Base-by-base conservation (phyloP, 768 basidiomycete genomes). In the Cystoderma amianthinum region DNA sequence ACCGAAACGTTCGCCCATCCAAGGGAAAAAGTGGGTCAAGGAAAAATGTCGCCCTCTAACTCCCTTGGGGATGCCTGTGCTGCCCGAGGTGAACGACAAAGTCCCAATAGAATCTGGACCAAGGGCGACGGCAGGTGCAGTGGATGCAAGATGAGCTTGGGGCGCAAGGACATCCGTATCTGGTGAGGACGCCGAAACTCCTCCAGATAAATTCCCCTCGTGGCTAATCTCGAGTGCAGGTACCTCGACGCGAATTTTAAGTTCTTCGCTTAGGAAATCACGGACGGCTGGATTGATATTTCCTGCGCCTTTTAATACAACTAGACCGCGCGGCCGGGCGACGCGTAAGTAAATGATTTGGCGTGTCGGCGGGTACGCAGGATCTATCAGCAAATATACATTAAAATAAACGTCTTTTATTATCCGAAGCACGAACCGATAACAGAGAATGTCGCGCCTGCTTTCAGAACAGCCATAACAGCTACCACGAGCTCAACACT, bases 11-110 rank as follows among this genome's bases (percentile, higher is more conserved):
- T 90, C 66, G 16, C 85, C 85, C 96, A 99, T 98, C 96, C 96
- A 99, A 2, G 94, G 94, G 78, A 98, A 98, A 74, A 98, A 99
- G 59, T 98, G 96, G 0, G 96, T 99, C 49, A 99, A 65, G 49
- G 87, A 91, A 63, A 87, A 98, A 59, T 99, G 96, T 34, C 96
- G 69, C 0, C 96, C 96, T 46, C 77, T 78, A 15, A 99, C 95
- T n/a, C 95, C 95, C 66, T 99, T 98, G 0, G 96, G 96, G 35
- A 98, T 92, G 20, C 96, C 95, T 0, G 96, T 99, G 52, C 89
- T 93, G 40, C 96, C 96, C 51, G 87, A 93, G 1, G 96, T 99
- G 66, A 99, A 99, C 1, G 89, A 92, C 18, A 99, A 65, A 0
- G 96, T 99, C 0, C 88, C 96, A 21, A 94, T 69, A 46, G 87